Conservation (phyloP, 371 early-diverging fungal genomes). For the Circinella minor region DNA sequence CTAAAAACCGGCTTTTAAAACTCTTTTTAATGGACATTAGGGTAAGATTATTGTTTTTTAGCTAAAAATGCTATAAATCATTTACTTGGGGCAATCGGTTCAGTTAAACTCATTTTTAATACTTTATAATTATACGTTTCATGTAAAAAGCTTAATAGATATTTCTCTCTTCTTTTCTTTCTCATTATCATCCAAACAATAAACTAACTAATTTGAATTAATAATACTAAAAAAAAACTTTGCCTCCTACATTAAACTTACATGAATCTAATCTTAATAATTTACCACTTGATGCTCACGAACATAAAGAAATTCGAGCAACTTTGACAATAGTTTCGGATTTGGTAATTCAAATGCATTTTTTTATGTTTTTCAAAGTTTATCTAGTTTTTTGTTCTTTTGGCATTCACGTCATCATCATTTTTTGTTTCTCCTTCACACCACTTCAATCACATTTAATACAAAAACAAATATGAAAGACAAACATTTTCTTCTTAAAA, state of each 20-base stretch:
- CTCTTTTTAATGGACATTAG: constrained; percentile 68
- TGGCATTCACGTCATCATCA: too few relatives aligned
- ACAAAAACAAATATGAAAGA: background rate
- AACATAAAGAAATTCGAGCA: constrained; percentile 57
- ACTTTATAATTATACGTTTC: constrained; percentile 75
- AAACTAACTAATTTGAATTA: too few relatives aligned
- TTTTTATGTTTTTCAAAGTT: constrained; percentile 73
- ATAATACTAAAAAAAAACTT: constrained; percentile 47
- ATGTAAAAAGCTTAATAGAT: constrained; percentile 43
- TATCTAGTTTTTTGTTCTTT: constrained; percentile 13
- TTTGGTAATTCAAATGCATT: constrained; percentile 97
- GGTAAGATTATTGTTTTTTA: constrained; percentile 76
- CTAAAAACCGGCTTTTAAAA: constrained; percentile 84
- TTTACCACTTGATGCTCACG: constrained; percentile 70
- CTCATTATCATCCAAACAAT: background rate
- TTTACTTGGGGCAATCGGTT: constrained; percentile 93
- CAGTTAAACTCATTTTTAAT: constrained; percentile 92
- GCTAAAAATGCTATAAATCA: constrained; percentile 94
- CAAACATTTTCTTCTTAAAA: background rate
- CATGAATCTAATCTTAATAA: constrained; percentile 81
- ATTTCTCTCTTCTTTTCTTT: background rate
- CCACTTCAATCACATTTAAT: background rate
- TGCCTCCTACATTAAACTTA: constrained; percentile 90
- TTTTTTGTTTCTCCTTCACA: background rate
- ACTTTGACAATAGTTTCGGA: constrained; percentile 93